Base-by-base conservation (phyloP, 225 moss, liverwort and hornwort genomes). In the Physcomitrellopsis africana region DNA sequence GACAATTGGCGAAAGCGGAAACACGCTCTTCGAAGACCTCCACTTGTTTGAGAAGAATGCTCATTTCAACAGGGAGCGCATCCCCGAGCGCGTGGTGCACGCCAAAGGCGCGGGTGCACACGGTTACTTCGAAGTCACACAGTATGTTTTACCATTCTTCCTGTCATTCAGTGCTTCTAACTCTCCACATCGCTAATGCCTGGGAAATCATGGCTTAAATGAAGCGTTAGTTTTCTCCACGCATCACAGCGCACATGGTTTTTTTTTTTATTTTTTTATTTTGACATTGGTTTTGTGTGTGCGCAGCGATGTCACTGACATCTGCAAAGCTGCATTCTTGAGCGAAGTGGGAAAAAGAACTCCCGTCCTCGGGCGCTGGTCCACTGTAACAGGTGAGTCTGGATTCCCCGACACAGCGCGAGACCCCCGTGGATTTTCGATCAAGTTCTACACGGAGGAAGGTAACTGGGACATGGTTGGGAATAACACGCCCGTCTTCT, bases 391-490 rank as follows among this genome's bases (percentile, higher is more conserved):
- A 12, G 83, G 83, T 7, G 83, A 83, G 69, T 80, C 83, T 0
- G 83, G 83, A 0, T 83, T 22, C 23, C 20, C 90, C 1, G 90
- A 94, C 42, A 96, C 92, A 0, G 86, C 84, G 1, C 82, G 94
- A 7, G 93, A 96, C 1, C 92, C 94, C 0, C 80, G 94, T 16
- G 96, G 96, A 0, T 94, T 96, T 8, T 87, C 96, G 1, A 51
- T 96, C 14, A 96, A 96, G 65, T 96, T 96, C 11, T 96, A 96
- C 77, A 94, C 96, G 0, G 87, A 90, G 72, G 96, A 96, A 51
- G 96, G 96, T 0, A 96, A 93, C 24, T 96, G 92, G 93, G 96
- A 96, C 15, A 92, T 96, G 94, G 93, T 96, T 42, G 96, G 93
- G 2, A 93, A 96, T 2, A 96, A 96, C 72, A 96, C 90, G n/a